These are phyloP conservation scores for Pulveroboletus sp. DNA, from an alignment of 768 basidiomycete genomes.

Conservation along the genomic window DNA sequence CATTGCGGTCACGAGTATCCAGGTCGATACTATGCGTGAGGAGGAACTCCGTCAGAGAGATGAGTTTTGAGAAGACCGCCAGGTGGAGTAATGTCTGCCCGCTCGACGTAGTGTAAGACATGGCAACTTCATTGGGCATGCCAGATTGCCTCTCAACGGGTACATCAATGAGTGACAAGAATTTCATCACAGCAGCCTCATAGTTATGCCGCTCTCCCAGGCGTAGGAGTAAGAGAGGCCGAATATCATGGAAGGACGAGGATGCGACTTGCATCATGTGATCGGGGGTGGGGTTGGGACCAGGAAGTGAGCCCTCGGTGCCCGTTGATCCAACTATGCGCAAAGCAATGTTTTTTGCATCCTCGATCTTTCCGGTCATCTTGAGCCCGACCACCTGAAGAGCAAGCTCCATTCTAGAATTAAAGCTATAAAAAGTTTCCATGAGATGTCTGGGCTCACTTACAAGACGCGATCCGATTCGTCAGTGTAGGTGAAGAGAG, in stretches of 20 bases:
- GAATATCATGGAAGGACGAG: slow-evolving; percentile 46
- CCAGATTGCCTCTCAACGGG: slow-evolving; percentile 41
- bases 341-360: slow-evolving; percentile 90
- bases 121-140: slow-evolving; percentile 45
- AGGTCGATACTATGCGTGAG: slow-evolving; percentile 68
- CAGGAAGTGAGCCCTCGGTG: slow-evolving; percentile 40
- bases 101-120: slow-evolving; percentile 65
- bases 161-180: slow-evolving; percentile 74
- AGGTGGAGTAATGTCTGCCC: slow-evolving; percentile 91
- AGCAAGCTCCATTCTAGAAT: slow-evolving; percentile 85
- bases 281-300: slow-evolving; percentile 29
- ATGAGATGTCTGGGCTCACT: slow-evolving; percentile 31
- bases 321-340: slow-evolving; percentile 81
- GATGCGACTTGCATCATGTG: slow-evolving; percentile 54
- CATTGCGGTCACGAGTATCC: slow-evolving; percentile 84
- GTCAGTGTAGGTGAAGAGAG: slow-evolving; percentile 85
- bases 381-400: slow-evolving; percentile 93
- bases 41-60: slow-evolving; percentile 65
- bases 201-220: slow-evolving; percentile 58
- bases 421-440: slow-evolving; percentile 10
- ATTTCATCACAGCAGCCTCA: slow-evolving; percentile 72
- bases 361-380: slow-evolving; percentile 94
- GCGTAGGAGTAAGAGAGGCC: slow-evolving; percentile 52
- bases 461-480: slow-evolving; percentile 86
- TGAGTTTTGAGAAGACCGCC: slow-evolving; percentile 73